Evolutionary conservation across 2,329 filamentous ascomycete genomes (phyloP), one percentile per base, ranked within the genome.

Genomic region (Ampelomyces quisqualis): DNA sequence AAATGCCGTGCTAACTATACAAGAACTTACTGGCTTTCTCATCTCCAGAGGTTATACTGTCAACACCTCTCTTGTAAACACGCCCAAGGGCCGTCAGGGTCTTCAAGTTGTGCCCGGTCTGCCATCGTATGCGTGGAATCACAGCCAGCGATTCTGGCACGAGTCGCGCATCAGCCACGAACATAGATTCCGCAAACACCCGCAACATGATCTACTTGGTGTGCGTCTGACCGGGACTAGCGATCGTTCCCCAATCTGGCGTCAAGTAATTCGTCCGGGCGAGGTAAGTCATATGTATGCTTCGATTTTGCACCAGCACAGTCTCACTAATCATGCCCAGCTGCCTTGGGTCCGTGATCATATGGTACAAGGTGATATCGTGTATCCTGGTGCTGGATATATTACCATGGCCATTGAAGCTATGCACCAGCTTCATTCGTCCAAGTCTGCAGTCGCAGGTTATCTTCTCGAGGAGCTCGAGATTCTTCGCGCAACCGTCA

Each of bases 281-380:
- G 64, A 76, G 19, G 42, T 69, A 0, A 67, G 72, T n/a, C n/a
- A n/a, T n/a, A n/a, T n/a, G n/a, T n/a, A n/a, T n/a, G n/a, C n/a
- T n/a, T n/a, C n/a, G n/a, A n/a, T n/a, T n/a, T n/a, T n/a, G n/a
- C n/a, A n/a, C n/a, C n/a, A n/a, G n/a, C n/a, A n/a, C n/a, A n/a
- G n/a, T n/a, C n/a, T n/a, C n/a, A n/a, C n/a, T n/a, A n/a, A n/a
- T n/a, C n/a, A n/a, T n/a, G n/a, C n/a, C n/a, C n/a, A n/a, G n/a
- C n/a, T n/a, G n/a, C n/a, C n/a, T 0, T 79, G 77, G 77, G 38
- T 77, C 2, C 46, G 49, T 0, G 70, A 75, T 30, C 74, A 80
- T 45, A 21, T 37, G 15, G 5, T 60, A 2, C 57, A 66, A 2
- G 56, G 57, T 0, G 54, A 70, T 5, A 51, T 69, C 1, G 53